Conservation (phyloP, 139 green algal species). For the Pleodorina starrii region DNA sequence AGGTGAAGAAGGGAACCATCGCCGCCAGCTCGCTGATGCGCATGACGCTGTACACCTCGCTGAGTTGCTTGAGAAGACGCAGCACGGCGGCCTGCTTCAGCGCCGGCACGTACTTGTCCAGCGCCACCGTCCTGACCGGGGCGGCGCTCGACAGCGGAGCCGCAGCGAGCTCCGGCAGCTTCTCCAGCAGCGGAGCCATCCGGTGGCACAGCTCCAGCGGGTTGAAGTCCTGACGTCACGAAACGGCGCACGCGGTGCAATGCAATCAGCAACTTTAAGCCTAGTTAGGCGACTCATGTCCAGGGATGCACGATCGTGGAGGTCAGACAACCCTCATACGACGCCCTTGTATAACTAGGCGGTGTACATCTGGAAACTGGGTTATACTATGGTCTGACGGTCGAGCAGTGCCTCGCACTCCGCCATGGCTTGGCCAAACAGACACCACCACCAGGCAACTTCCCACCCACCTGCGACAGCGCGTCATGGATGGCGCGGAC, state of each 20-base stretch:
- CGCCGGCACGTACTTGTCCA: slow-evolving; percentile 62
- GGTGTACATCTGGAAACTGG: too few relatives aligned
- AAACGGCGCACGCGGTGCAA: too few relatives aligned
- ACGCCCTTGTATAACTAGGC: too few relatives aligned
- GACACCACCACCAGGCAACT: too few relatives aligned
- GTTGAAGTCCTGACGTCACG: slow-evolving; percentile 87
- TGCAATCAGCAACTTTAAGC: too few relatives aligned
- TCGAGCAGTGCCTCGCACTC: too few relatives aligned
- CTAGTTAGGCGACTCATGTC: too few relatives aligned
- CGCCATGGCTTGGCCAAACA: too few relatives aligned
- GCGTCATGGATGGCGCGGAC: slow-evolving; percentile 59
- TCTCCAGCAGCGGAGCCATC: slow-evolving; percentile 85
- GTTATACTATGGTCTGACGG: too few relatives aligned
- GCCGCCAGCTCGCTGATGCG: slow-evolving; percentile 62
- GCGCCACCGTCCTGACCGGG: slow-evolving; percentile 77
- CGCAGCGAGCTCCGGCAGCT: slow-evolving; percentile 64
- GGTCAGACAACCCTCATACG: too few relatives aligned
- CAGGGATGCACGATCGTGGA: too few relatives aligned
- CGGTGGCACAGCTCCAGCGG: slow-evolving; percentile 93
- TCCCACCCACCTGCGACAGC: slow-evolving; percentile 52
- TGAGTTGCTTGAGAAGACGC: slow-evolving; percentile 94
- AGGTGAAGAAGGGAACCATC: slow-evolving; percentile 76
- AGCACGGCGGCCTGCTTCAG: slow-evolving; percentile 85
- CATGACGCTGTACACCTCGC: slow-evolving; percentile 78
- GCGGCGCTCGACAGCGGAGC: slow-evolving; percentile 62